These are phyloP conservation scores for Cucurbita argyrosperma DNA, from an alignment of 306 rosid genomes.

Conservation along the genomic window DNA sequence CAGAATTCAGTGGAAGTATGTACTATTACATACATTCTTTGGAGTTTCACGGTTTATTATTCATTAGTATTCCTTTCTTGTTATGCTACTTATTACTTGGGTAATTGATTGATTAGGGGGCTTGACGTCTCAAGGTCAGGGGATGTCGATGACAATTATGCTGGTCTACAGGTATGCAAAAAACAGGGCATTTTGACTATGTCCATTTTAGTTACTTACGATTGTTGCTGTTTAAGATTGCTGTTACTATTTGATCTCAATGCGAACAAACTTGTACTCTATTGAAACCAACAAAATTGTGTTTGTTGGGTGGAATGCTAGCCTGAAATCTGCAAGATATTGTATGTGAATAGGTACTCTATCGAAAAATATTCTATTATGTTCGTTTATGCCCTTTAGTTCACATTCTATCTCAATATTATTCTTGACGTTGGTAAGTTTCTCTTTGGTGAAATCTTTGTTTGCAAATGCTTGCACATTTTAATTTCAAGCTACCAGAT, in stretches of 20 bases:
- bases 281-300: not conserved
- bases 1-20: slow-evolving; percentile 98
- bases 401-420: not conserved
- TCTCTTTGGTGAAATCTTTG: not conserved
- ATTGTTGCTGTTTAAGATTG: not conserved
- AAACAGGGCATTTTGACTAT: not conserved
- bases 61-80: slow-evolving; percentile 6
- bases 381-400: not conserved
- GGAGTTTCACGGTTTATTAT: slow-evolving; percentile 4
- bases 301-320: not conserved
- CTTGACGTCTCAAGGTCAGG: slow-evolving; percentile 74
- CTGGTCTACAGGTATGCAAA: slow-evolving; percentile 63
- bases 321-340: not conserved
- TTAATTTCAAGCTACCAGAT: not conserved
- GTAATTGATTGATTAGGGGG: slow-evolving; percentile 47
- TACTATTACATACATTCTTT: slow-evolving; percentile 6
- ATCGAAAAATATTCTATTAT: not conserved
- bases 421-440: not conserved
- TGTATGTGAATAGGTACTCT: too few species aligned
- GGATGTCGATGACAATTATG: slow-evolving; percentile 56
- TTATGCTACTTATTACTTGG: slow-evolving; percentile 16
- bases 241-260: not conserved
- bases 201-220: slow-evolving; percentile 4
- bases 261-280: not conserved
- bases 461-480: not conserved